A percentile compares a stretch with the other conserved stretches of the same genome.
Evolutionary conservation across 345 rosid genomes (phyloP).

Genomic region (Nephelium lappaceum): DNA sequence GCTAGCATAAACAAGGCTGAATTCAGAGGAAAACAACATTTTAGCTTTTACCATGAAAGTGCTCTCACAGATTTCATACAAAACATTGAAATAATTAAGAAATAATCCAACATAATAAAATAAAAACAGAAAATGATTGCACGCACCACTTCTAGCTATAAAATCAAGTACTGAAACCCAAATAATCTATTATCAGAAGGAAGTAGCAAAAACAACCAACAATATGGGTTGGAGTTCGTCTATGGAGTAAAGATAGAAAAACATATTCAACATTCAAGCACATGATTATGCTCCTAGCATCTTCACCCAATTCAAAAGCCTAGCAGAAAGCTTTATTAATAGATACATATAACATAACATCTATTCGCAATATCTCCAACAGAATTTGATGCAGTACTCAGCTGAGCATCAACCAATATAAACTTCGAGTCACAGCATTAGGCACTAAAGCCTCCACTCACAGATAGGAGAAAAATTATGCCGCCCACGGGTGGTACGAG

Average conservation of each 20-base stretch:
- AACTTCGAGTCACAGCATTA: slow-evolving; percentile 1
- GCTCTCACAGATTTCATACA: too few relatives aligned
- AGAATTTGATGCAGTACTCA: neutral
- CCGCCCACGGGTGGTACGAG: neutral
- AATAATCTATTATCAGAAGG: neutral
- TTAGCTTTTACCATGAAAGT: too few relatives aligned
- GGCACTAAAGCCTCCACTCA: slow-evolving; percentile 32
- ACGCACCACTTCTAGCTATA: neutral
- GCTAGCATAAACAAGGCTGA: too few relatives aligned
- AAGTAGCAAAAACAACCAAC: neutral
- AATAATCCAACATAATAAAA: neutral
- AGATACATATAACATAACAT: neutral
- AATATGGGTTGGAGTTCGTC: neutral
- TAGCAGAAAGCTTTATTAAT: neutral
- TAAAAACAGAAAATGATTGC: neutral
- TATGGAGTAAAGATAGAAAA: neutral
- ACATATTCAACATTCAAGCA: neutral
- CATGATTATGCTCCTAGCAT: neutral
- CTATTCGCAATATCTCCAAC: neutral
- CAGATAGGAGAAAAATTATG: slow-evolving; percentile 33
- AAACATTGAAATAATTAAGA: too few relatives aligned
- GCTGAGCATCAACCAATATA: neutral
- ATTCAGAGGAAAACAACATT: too few relatives aligned
- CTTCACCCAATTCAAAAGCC: neutral
- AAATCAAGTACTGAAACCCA: neutral